Conservation (phyloP, 345 rosid species). For the Euphorbia pulcherrima region DNA sequence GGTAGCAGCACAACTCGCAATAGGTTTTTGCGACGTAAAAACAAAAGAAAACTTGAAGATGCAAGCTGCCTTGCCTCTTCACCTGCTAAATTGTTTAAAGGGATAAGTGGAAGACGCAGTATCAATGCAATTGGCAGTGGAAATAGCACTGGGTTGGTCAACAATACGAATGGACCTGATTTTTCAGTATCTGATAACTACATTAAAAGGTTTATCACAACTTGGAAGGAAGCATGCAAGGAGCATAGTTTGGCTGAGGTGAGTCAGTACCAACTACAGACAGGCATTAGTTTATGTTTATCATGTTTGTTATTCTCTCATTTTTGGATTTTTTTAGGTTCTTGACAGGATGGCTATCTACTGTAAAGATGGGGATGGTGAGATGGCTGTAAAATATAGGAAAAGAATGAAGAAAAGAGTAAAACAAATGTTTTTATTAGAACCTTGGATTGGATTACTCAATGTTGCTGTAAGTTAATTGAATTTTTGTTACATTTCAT, state of each 20-base stretch:
- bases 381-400: constrained; percentile 17
- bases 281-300: not conserved
- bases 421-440: constrained; percentile 31
- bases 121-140: constrained; percentile 22
- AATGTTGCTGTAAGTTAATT: constrained; percentile 76
- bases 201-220: constrained; percentile 57
- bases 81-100: constrained; percentile 36
- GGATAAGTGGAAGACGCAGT: not conserved
- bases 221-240: constrained; percentile 79
- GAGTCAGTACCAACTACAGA: constrained; percentile 13
- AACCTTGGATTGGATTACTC: constrained; percentile 63
- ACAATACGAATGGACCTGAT: constrained; percentile 35
- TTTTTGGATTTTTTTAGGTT: constrained; percentile 36
- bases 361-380: constrained; percentile 37
- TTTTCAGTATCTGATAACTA: constrained; percentile 41
- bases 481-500: not conserved
- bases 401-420: constrained; percentile 31
- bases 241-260: constrained; percentile 54
- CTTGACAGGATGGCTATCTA: constrained; percentile 58
- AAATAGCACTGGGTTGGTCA: constrained; percentile 24
- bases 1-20: constrained; percentile 26
- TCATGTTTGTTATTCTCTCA: not conserved
- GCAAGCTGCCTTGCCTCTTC: constrained; percentile 23
- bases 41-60: constrained; percentile 39
- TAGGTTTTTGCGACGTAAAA: constrained; percentile 7